phyloP scores from a whole-genome alignment of 1,139 yeast genomes.

The Suhomyces chickasaworum region DNA sequence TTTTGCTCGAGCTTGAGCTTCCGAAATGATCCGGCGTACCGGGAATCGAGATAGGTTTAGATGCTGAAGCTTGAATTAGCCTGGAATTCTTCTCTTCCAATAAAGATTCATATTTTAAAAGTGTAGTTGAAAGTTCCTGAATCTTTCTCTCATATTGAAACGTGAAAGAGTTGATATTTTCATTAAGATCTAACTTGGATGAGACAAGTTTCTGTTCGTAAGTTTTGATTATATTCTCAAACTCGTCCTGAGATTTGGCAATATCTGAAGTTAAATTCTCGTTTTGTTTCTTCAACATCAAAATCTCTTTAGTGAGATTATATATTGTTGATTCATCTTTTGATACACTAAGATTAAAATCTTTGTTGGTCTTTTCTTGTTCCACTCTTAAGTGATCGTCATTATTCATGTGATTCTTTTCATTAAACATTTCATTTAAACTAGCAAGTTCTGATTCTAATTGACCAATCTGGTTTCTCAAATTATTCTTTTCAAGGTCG shows the following conservation, averaged over 20 bases:
- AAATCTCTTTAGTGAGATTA: constrained; percentile 25
- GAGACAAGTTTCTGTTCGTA: constrained; percentile 29
- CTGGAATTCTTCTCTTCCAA: constrained; percentile 42
- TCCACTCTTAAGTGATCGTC: neutral
- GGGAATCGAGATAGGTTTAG: constrained; percentile 49
- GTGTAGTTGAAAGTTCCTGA: constrained; percentile 33
- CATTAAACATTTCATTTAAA: neutral
- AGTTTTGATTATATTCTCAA: constrained; percentile 21
- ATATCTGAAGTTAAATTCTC: constrained; percentile 21
- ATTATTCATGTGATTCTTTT: neutral
- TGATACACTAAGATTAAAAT: neutral
- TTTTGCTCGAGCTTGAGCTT: constrained; percentile 11
- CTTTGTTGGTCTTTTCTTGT: neutral
- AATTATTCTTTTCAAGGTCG: constrained; percentile 27
- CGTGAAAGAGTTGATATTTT: constrained; percentile 15
- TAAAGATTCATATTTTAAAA: constrained; percentile 37
- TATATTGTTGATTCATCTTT: constrained; percentile 24
- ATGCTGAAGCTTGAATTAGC: constrained; percentile 38
- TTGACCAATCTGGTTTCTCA: constrained; percentile 20
- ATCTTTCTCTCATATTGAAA: constrained; percentile 25
- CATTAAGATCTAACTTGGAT: constrained; percentile 28
- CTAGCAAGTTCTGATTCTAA: constrained; percentile 9
- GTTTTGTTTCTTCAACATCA: constrained; percentile 23
- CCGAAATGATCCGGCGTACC: constrained; percentile 12
- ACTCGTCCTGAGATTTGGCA: constrained; percentile 17